These are phyloP conservation scores for Geosmithia flava DNA, from an alignment of 2,329 filamentous ascomycete genomes.

Conservation along the genomic window DNA sequence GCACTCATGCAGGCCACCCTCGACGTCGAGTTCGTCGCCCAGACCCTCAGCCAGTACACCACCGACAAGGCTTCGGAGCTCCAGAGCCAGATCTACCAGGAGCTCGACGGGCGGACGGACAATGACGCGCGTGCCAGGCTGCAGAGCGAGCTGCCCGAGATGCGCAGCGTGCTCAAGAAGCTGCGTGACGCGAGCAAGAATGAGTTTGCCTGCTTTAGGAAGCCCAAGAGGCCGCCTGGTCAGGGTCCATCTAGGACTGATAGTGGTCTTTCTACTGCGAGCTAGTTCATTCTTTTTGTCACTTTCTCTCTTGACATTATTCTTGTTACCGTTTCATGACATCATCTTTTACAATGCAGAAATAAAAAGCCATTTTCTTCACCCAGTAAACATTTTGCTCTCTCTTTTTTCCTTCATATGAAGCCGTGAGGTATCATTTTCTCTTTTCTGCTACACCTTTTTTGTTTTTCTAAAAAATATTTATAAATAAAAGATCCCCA, in stretches of 20 bases:
- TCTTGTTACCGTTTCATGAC: no score
- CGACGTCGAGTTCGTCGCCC: conserved; percentile 92
- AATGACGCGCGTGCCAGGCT: conserved; percentile 69
- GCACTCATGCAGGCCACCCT: conserved; percentile 94
- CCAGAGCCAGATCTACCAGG: conserved; percentile 85
- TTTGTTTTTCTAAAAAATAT: neutral
- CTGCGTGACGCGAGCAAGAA: conserved; percentile 70
- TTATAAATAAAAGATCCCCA: neutral
- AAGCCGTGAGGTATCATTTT: neutral
- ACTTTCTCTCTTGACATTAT: neutral
- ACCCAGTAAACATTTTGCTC: no score
- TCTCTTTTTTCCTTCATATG: no score
- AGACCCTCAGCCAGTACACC: conserved; percentile 83
- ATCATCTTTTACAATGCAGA: no score
- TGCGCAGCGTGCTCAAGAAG: conserved; percentile 77
- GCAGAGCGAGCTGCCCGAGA: conserved; percentile 79
- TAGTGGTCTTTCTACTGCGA: conserved; percentile 9
- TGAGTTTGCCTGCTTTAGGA: conserved; percentile 79
- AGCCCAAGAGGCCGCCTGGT: conserved; percentile 33
- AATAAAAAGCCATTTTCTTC: no score
- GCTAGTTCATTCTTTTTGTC: neutral
- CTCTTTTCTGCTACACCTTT: neutral
- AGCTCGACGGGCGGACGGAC: conserved; percentile 79
- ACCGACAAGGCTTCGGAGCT: conserved; percentile 69
- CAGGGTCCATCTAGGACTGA: conserved; percentile 17